phyloP scores from a whole-genome alignment of 495 filamentous ascomycete species.

The Aspergillus nanangensis region DNA sequence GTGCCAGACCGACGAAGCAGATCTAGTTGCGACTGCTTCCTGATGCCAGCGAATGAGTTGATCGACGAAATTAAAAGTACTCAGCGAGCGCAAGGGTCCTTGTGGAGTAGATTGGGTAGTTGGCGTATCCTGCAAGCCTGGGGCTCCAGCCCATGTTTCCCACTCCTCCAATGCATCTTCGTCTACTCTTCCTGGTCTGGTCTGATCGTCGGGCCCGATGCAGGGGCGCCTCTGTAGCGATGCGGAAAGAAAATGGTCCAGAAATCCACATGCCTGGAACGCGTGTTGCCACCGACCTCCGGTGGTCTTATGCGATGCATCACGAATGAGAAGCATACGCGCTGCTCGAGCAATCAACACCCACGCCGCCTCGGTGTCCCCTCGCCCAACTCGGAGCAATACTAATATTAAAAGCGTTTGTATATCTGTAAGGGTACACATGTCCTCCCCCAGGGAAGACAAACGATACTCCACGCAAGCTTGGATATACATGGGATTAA shows the following conservation, averaged over 20 bases:
- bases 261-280: background rate
- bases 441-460: background rate
- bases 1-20: no score
- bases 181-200: conserved; percentile 2
- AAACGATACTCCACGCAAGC: background rate
- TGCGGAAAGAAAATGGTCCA: conserved; percentile 16
- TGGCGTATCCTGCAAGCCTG: no score
- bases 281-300: background rate
- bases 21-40: no score
- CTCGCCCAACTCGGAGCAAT: background rate
- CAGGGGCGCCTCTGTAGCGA: conserved; percentile 7
- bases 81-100: no score
- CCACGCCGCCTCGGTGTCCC: background rate
- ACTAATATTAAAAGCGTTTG: background rate
- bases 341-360: background rate
- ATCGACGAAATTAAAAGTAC: no score
- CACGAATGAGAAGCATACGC: background rate
- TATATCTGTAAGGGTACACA: background rate
- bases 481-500: background rate
- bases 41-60: no score
- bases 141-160: conserved; percentile 20
- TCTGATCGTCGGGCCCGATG: conserved; percentile 8
- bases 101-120: no score
- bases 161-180: conserved; percentile 22
- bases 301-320: background rate